Base-by-base conservation (phyloP, 2,329 filamentous ascomycete species). In the Xenosphaeropsis pyriputrescens region DNA sequence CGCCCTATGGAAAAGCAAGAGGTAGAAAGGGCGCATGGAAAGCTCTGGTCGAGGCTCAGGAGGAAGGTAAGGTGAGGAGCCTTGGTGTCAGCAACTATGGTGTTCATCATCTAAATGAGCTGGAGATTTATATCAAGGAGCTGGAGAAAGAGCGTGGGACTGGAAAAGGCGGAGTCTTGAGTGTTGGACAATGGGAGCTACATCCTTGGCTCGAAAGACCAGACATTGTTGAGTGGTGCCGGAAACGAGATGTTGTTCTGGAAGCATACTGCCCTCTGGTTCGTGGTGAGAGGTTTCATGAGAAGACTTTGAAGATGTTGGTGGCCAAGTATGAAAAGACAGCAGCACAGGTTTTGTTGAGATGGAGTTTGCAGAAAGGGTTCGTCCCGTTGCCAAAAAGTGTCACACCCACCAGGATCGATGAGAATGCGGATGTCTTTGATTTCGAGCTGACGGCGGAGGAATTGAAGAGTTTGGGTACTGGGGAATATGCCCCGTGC, bases 151-250 rank as follows among this genome's bases (percentile, higher is more conserved):
- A 74, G 40, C 67, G 70, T 32, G 74, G 72, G 1, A 60, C 64
- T 40, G 78, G 76, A 8, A 77, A 74, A 46, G 76, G 73, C 33
- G 84, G 84, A 17, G 63, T 84, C 31, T 70, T 94, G 50, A 81
- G 78, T 43, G 81, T 94, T 29, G 86, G 85, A 31, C 88, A 94
- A 59, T 85, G 81, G 59, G 88, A 95, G 60, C 62, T 95, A 9
- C 88, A 95, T 58, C 88, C 88, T 1, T 95, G 85, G 86, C 73
- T 86, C 32, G 68, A 76, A 7, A 68, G 86, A n/a, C 62, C 67
- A 16, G 85, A 94, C 51, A 85, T 95, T 43, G 75, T 78, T 7
- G 63, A 72, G 34, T 95, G 86, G 85, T 82, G 81, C 48, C 57
- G 66, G 44, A 65, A 77, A 56, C 66, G 74, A 14, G 66, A 67